These are phyloP conservation scores for Gentiana dahurica DNA, from an alignment of 257 asterid genomes.

Conservation along the genomic window DNA sequence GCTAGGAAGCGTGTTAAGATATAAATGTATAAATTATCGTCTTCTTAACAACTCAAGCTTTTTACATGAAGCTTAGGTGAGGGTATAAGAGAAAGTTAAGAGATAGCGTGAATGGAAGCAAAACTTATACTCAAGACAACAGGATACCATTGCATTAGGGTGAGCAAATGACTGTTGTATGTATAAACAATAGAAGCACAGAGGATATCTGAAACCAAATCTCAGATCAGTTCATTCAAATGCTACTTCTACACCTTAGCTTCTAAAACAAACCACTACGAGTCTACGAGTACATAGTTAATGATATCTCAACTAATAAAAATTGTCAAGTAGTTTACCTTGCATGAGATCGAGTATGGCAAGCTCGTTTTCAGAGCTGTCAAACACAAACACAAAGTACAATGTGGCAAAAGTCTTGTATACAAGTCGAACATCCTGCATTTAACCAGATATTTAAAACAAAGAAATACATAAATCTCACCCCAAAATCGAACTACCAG, in stretches of 20 bases:
- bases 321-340: slow-evolving; percentile 33
- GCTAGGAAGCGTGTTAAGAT: no score
- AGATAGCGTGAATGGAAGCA: no score
- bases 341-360: slow-evolving; percentile 98
- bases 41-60: no score
- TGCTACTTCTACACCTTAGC: neutral
- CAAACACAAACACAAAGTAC: slow-evolving; percentile 73
- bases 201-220: no score
- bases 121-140: no score
- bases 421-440: slow-evolving; percentile 78
- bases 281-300: neutral
- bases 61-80: no score
- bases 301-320: neutral
- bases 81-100: no score
- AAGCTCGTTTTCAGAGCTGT: slow-evolving; percentile 78
- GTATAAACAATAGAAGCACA: no score
- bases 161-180: no score
- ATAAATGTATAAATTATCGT: no score
- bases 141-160: no score
- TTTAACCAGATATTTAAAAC: slow-evolving; percentile 2
- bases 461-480: neutral
- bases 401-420: slow-evolving; percentile 85
- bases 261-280: neutral
- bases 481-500: neutral
- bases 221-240: no score